A percentile compares a stretch with the other conserved stretches of the same genome.
Evolutionary conservation across 1,284 basidiomycete species (phyloP).

Genomic region (Pseudozyma sp.): DNA sequence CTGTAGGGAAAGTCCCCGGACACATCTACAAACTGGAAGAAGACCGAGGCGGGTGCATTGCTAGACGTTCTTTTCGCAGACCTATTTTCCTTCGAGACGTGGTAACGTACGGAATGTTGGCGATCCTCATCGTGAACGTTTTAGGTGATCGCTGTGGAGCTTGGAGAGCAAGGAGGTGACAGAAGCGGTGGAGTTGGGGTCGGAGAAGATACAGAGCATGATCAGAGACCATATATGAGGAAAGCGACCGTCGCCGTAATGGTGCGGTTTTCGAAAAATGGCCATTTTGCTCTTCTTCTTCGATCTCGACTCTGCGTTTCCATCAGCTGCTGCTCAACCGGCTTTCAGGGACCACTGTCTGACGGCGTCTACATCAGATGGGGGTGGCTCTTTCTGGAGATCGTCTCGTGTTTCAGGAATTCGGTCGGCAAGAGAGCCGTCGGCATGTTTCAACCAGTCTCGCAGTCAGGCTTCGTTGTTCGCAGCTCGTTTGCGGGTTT

Average conservation of each 20-base stretch:
- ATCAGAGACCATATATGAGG: conserved; percentile 47
- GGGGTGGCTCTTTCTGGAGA: conserved; percentile 23
- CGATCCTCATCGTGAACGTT: not conserved
- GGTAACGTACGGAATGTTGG: conserved; percentile 39
- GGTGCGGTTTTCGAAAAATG: conserved; percentile 26
- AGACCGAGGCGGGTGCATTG: conserved; percentile 18
- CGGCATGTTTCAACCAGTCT: conserved; percentile 23
- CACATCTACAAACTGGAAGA: conserved; percentile 32
- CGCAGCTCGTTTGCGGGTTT: not conserved
- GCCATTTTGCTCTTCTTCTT: conserved; percentile 27
- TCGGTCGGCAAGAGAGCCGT: conserved; percentile 4
- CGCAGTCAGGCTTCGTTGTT: conserved; percentile 15
- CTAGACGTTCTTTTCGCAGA: conserved; percentile 11
- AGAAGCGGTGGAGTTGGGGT: not conserved
- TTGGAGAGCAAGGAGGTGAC: not conserved
- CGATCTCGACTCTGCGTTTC: not conserved
- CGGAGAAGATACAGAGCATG: conserved; percentile 1
- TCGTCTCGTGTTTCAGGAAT: conserved; percentile 3
- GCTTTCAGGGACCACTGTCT: too few species aligned
- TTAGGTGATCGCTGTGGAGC: not conserved
- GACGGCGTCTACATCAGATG: conserved; percentile 6
- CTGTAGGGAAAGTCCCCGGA: conserved; percentile 61
- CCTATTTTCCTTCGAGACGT: conserved; percentile 5
- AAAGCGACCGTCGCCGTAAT: conserved; percentile 55
- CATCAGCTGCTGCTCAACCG: conserved; percentile 7